Base-by-base conservation (phyloP, 371 early-diverging fungal species). In the Syncephalastrum racemosum region DNA sequence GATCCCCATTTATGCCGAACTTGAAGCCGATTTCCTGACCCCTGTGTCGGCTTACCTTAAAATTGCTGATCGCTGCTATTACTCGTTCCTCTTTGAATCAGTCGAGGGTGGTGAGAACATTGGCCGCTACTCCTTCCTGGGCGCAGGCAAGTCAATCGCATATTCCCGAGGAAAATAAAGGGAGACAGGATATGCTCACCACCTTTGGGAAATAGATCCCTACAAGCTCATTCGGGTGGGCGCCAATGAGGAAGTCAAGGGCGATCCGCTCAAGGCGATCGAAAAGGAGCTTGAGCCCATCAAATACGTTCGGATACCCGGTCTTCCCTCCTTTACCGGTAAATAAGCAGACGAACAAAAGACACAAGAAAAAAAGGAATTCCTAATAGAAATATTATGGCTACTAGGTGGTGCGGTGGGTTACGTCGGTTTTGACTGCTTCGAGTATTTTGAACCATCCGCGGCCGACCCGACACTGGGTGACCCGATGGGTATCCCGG, bases 11-110 rank as follows among this genome's bases (percentile, higher is more conserved):
- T 95, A 86, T 77, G 79, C 82, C 20, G 88, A 90, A 67, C 83
- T 96, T 22, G 86, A 89, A 24, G 91, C 93, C 19, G 98, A 98
- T 68, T 81, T 95, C 60, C 77, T 96, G 44, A 98, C 97, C 10
- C 98, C 98, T 23, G 95, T 97, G n/a, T 84, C 93, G 27, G 96
- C 95, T 14, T 98, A 96, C 64, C 88, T 97, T 51, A 91, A 90
- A 66, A 82, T 97, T 10, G 81, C 94, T 16, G 81, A 89, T 50
- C 79, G 83, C 50, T 83, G 87, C 65, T 82, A 83, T 39, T 85
- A 93, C 67, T 93, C 94, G 15, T 98, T 98, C 68, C 63, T 97
- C 54, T 87, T 98, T 42, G 98, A 98, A 66, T 94, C 95, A n/a
- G 95, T 96, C 22, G 81, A 86, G 51, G 96, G 96, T 52, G 95